Evolutionary conservation across 139 green algal genomes (phyloP).

Genomic region (Haematococcus lacustris): DNA sequence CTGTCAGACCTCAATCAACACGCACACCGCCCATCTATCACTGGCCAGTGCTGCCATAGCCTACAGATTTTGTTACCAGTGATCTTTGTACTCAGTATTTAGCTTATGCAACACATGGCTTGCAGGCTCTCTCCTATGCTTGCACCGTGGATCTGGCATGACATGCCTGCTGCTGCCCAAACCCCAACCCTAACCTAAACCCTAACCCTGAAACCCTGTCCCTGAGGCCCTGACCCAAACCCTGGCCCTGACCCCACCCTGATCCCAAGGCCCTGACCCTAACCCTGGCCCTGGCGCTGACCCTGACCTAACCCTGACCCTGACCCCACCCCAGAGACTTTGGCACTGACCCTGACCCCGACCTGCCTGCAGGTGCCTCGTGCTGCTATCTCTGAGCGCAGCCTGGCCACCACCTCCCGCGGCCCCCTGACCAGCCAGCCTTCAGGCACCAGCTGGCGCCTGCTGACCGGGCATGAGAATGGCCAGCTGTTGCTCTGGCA

Average conservation of each 20-base stretch:
- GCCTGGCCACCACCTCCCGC: neutral
- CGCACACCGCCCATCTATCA: too few species aligned
- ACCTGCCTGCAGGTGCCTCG: neutral
- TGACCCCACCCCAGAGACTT: neutral
- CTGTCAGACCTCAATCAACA: too few species aligned
- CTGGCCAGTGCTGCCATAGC: too few species aligned
- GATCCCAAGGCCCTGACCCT: neutral
- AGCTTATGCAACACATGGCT: too few species aligned
- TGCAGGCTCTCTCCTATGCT: too few species aligned
- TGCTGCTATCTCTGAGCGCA: conserved; percentile 1
- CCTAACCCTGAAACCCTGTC: neutral
- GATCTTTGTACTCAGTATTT: too few species aligned
- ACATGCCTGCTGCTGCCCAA: too few species aligned
- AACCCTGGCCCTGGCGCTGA: too few species aligned
- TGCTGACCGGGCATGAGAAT: conserved; percentile 44
- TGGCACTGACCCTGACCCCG: conserved; percentile 23
- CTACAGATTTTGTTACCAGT: too few species aligned
- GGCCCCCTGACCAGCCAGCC: neutral
- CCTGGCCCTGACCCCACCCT: neutral
- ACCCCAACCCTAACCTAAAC: too few species aligned
- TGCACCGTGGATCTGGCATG: too few species aligned
- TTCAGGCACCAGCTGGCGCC: conserved; percentile 17
- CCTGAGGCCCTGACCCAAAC: neutral
- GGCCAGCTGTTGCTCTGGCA: conserved; percentile 49
- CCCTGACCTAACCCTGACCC: too few species aligned